Evolutionary conservation across 2,329 filamentous ascomycete species (phyloP).

Genomic region (Fusarium hostae): DNA sequence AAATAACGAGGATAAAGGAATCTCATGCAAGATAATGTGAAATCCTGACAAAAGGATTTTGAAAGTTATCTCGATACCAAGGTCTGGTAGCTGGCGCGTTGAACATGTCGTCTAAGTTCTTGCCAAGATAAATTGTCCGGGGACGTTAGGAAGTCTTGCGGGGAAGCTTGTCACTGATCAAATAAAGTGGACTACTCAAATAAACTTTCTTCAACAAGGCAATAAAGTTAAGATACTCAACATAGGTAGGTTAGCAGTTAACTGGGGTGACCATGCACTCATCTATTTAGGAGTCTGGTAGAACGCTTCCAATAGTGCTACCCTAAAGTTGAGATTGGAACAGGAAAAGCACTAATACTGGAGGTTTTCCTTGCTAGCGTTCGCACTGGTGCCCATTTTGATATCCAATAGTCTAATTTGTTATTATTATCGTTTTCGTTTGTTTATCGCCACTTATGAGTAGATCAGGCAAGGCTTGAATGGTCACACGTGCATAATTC

Average conservation of each 20-base stretch:
- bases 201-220: neutral
- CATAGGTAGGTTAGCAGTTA: neutral
- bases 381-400: neutral
- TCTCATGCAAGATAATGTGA: neutral
- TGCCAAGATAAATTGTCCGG: neutral
- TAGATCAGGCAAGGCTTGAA: neutral
- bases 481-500: neutral
- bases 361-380: neutral
- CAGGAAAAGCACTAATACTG: neutral
- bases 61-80: neutral
- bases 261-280: neutral
- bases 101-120: neutral
- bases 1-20: neutral
- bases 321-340: neutral
- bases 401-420: neutral
- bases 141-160: neutral
- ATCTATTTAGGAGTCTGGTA: neutral
- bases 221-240: neutral
- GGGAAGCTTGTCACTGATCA: neutral
- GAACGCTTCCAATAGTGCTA: neutral
- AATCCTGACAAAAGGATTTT: neutral
- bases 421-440: neutral
- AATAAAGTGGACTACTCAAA: neutral
- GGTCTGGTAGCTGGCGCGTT: neutral
- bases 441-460: neutral